A percentile compares a stretch with the other conserved stretches of the same genome.
phyloP scores from a whole-genome alignment of 2,329 filamentous ascomycete species.

The Epichloe baconii region DNA sequence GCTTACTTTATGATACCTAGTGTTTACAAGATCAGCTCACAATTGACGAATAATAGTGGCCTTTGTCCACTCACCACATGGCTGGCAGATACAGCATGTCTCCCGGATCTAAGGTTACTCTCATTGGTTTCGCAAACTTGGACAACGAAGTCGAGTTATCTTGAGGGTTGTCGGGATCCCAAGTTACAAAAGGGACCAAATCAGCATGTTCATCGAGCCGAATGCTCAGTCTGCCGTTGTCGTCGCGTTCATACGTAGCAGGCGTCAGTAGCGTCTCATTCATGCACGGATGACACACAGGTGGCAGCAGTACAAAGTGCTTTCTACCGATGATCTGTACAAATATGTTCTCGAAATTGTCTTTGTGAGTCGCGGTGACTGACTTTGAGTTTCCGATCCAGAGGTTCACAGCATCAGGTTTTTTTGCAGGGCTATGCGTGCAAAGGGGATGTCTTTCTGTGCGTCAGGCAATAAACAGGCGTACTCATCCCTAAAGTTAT shows the following conservation, averaged over 20 bases:
- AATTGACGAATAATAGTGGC: background rate
- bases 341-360: conserved; percentile 79
- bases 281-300: conserved; percentile 55
- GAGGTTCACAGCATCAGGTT: conserved; percentile 66
- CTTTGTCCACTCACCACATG: conserved; percentile 47
- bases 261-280: conserved; percentile 45
- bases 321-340: conserved; percentile 62
- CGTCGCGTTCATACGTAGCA: conserved; percentile 42
- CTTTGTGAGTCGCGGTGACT: conserved; percentile 62
- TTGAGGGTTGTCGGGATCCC: conserved; percentile 55
- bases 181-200: conserved; percentile 53
- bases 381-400: conserved; percentile 67
- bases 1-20: conserved; percentile 65
- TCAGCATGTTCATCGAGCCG: conserved; percentile 20
- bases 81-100: conserved; percentile 76
- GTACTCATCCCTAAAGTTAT: conserved; percentile 69
- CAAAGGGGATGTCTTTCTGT: conserved; percentile 54
- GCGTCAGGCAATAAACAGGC: conserved; percentile 47
- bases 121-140: conserved; percentile 42
- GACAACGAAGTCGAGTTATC: conserved; percentile 44
- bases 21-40: background rate
- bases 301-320: conserved; percentile 63
- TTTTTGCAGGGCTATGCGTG: conserved; percentile 53
- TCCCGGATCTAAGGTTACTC: conserved; percentile 56
- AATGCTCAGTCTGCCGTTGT: conserved; percentile 15